Conservation (phyloP, 768 basidiomycete species). For the Asterophora parasitica region DNA sequence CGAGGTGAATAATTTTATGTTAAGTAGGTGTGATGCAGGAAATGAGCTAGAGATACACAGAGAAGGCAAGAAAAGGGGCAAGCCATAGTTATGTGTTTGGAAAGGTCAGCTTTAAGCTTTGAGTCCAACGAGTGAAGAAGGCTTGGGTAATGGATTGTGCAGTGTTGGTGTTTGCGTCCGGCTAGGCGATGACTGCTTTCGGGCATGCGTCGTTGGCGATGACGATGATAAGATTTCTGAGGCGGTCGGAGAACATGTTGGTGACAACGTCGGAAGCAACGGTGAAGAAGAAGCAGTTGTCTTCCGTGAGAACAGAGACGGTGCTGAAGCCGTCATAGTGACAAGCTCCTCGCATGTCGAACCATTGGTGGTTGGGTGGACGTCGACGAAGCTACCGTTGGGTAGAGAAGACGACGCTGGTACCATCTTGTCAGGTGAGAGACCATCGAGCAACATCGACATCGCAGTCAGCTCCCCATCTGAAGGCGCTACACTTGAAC, state of each 20-base stretch:
- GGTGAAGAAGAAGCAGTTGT: conserved; percentile 2
- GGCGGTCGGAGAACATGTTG: conserved; percentile 1
- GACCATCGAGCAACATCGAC: conserved; percentile 13
- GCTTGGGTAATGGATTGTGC: conserved; percentile 13
- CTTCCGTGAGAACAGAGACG: conserved; percentile 12
- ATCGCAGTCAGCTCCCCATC: conserved; percentile 21
- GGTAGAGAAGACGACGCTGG: conserved; percentile 10
- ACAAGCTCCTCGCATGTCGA: conserved; percentile 6
- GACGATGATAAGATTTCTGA: conserved; percentile 5
- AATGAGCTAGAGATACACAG: conserved; percentile 14
- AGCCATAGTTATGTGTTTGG: not conserved
- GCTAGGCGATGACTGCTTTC: conserved; percentile 9
- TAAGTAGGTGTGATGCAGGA: not conserved
- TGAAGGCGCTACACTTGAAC: conserved; percentile 29
- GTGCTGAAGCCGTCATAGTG: conserved; percentile 13
- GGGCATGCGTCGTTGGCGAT: conserved; percentile 1
- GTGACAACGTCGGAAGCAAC: not conserved
- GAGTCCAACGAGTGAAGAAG: conserved; percentile 22
- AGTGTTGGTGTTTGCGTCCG: conserved; percentile 21
- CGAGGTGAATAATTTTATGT: not conserved
- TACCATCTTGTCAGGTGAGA: not conserved
- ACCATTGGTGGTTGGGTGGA: conserved; percentile 9
- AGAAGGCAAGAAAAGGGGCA: not conserved
- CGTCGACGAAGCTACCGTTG: conserved; percentile 12
- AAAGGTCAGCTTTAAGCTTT: conserved; percentile 20